phyloP scores from a whole-genome alignment of 768 basidiomycete genomes.

The Kwoniella dendrophila region DNA sequence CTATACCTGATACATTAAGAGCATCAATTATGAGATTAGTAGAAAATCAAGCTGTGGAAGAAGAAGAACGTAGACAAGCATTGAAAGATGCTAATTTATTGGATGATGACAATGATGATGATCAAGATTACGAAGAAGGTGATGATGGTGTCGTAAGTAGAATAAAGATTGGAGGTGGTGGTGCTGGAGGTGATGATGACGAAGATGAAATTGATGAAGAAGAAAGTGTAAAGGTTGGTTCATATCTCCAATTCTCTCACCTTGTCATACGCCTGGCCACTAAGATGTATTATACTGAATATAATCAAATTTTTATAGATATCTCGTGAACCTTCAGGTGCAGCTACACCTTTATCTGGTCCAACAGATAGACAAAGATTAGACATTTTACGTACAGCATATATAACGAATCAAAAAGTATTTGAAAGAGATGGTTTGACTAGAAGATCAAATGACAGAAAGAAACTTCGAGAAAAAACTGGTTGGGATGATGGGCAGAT shows the following conservation, averaged over 20 bases:
- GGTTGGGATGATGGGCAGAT: slow-evolving; percentile 77
- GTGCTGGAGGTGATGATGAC: slow-evolving; percentile 58
- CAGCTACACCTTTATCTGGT: slow-evolving; percentile 4
- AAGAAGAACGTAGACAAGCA: slow-evolving; percentile 55
- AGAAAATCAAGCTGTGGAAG: slow-evolving; percentile 71
- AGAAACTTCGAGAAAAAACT: slow-evolving; percentile 69
- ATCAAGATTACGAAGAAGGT: slow-evolving; percentile 28
- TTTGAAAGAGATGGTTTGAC: slow-evolving; percentile 78
- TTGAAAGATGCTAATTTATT: slow-evolving; percentile 45
- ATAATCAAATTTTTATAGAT: slow-evolving; percentile 5
- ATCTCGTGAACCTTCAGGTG: slow-evolving; percentile 9
- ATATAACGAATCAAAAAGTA: slow-evolving; percentile 70
- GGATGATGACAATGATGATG: slow-evolving; percentile 28
- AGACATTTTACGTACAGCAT: slow-evolving; percentile 58
- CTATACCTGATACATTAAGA: slow-evolving; percentile 73
- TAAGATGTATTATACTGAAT: neutral
- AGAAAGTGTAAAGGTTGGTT: slow-evolving; percentile 32
- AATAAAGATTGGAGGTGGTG: slow-evolving; percentile 19
- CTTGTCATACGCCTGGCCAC: no score
- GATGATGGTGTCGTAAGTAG: slow-evolving; percentile 21
- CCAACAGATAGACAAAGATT: slow-evolving; percentile 21
- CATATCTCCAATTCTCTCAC: neutral
- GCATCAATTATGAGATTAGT: slow-evolving; percentile 76
- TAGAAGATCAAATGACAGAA: slow-evolving; percentile 68
- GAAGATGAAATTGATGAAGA: slow-evolving; percentile 29